Evolutionary conservation across 169 alveolate genomes (phyloP), one percentile per base, ranked within the genome.

Genomic region (Toxoplasma gondii): DNA sequence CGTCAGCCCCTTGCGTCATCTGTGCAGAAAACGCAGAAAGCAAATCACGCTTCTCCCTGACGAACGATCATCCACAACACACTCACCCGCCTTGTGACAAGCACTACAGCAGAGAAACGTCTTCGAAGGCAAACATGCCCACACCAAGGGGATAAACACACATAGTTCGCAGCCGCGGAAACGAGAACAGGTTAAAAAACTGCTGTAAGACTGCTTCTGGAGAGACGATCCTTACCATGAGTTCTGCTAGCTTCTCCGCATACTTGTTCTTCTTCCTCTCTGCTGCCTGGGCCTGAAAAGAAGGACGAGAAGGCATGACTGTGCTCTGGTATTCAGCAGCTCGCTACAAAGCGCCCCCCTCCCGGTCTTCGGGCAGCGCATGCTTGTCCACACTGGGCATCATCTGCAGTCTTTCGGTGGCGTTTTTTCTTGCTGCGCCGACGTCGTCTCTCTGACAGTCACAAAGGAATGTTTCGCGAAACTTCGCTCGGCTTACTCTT

Each of bases 231-330:
- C 90, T 41, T 41, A 82, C 90, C 90, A 82, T 44, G 34, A 82
- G 41, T 16, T 82, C 90, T 31, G 90, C 90, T 12, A 82, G 90
- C 67, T 82, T 82, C 38, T 82, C 90, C n/a, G 90, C 90, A 36
- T 82, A 82, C 39, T 44, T 82, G 90, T 82, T 82, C 90, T 82
- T 82, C 67, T 82, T 82, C 67, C 39, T 39, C 67, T 82, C 90
- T 31, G 90, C 67, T 10, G 90, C 90, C 58, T 45, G 90, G 43
- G 90, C 90, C 90, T 82, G 90, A 24, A 82, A 22, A 12, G 45
- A 34, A n/a, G 34, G 44, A 24, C 5, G 38, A 17, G 38, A 69
- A 9, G 22, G 58, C 58, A 49, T 49, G 58, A 17, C 27, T 0
- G 58, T 12, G 22, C 1, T 12, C 22, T 12, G 27, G 10, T 49